Evolutionary conservation across 805 yeast species (phyloP).

Genomic region (Nakazawaea molendinolei): DNA sequence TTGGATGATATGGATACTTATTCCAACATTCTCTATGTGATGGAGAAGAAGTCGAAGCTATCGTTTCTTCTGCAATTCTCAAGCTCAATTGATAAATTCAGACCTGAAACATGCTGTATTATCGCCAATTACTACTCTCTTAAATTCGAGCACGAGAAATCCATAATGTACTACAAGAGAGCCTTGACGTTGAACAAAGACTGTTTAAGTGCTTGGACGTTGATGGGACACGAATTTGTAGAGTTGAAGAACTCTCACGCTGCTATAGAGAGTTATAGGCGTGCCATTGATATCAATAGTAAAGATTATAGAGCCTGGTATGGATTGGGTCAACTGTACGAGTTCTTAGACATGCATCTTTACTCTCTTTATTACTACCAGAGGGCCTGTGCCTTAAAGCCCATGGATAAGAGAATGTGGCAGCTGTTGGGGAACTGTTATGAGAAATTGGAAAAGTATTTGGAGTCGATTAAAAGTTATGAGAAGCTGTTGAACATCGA

Average conservation of each 20-base stretch:
- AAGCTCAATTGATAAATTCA: conserved; percentile 70
- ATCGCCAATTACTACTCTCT: conserved; percentile 90
- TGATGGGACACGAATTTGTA: conserved; percentile 98
- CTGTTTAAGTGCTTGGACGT: conserved; percentile 90
- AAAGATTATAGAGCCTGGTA: conserved; percentile 97
- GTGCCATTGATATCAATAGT: conserved; percentile 85
- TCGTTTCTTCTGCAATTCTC: conserved; percentile 85
- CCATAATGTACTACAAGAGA: conserved; percentile 86
- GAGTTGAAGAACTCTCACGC: conserved; percentile 96
- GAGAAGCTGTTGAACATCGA: conserved; percentile 59
- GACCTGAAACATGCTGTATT: conserved; percentile 93
- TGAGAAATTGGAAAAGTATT: conserved; percentile 63
- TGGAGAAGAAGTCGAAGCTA: conserved; percentile 80
- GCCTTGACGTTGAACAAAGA: conserved; percentile 77
- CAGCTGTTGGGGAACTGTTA: conserved; percentile 87
- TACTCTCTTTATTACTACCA: conserved; percentile 92
- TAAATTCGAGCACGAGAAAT: conserved; percentile 89
- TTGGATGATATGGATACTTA: conserved; percentile 88
- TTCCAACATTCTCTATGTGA: conserved; percentile 91
- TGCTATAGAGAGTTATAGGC: conserved; percentile 89
- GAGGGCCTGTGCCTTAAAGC: conserved; percentile 81
- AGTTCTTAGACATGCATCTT: conserved; percentile 89
- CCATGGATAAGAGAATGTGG: conserved; percentile 93
- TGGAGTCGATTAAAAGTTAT: conserved; percentile 76
- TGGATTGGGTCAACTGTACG: conserved; percentile 97